These are phyloP conservation scores for Sugiyamaella qingdaonensis DNA, from an alignment of 805 yeast genomes.

Conservation along the genomic window DNA sequence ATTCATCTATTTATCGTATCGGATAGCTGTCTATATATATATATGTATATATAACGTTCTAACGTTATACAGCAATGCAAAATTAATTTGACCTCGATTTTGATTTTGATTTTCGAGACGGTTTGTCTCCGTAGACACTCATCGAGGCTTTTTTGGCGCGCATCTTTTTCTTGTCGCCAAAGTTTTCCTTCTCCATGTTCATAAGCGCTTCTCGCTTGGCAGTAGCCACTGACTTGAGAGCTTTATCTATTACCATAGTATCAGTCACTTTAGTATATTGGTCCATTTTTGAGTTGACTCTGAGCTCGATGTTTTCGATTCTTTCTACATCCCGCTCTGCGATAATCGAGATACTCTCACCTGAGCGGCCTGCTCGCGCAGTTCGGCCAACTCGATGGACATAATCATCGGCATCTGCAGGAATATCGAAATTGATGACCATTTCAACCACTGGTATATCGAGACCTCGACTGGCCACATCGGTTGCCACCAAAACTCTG, in stretches of 20 bases:
- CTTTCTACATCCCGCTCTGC: conserved; percentile 82
- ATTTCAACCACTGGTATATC: conserved; percentile 92
- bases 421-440: conserved; percentile 88
- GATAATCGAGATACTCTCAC: conserved; percentile 77
- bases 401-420: conserved; percentile 94
- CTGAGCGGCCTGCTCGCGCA: conserved; percentile 93
- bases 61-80: neutral
- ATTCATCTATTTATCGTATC: neutral
- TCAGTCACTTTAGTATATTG: conserved; percentile 69
- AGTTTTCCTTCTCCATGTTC: conserved; percentile 90
- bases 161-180: conserved; percentile 66
- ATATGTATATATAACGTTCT: neutral
- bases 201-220: conserved; percentile 88
- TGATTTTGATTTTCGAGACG: neutral
- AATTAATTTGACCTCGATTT: neutral
- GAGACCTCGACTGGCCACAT: conserved; percentile 95
- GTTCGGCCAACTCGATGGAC: conserved; percentile 98
- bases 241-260: conserved; percentile 66
- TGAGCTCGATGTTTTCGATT: conserved; percentile 77
- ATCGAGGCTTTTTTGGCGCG: conserved; percentile 40
- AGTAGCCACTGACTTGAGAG: conserved; percentile 62
- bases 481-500: conserved; percentile 87
- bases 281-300: conserved; percentile 77
- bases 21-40: neutral
- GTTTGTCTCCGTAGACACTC: neutral